Conservation (phyloP, 177 flowering plant species). For the Vitis hybrid region DNA sequence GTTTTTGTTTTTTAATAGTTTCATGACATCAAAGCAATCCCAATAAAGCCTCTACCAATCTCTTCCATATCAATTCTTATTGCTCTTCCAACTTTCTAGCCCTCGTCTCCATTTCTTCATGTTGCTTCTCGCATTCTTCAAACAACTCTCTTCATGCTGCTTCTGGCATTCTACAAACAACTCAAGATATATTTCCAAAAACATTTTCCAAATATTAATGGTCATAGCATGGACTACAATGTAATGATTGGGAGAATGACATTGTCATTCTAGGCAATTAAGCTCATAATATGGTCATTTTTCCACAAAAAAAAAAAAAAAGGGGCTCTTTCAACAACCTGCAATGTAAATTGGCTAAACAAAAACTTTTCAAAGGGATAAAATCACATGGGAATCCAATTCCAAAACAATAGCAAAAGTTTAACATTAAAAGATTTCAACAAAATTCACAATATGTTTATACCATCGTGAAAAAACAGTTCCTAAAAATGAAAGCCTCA, state of each 20-base stretch:
- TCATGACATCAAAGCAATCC: too few relatives aligned
- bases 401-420: too few relatives aligned
- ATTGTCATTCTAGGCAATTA: conserved; percentile 62
- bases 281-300: conserved; percentile 71
- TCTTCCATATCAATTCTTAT: conserved; percentile 59
- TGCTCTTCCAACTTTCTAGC: conserved; percentile 47
- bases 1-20: too few relatives aligned
- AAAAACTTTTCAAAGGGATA: conserved; percentile 1
- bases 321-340: conserved; percentile 82
- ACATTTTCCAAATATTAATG: conserved; percentile 61
- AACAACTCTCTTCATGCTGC: conserved; percentile 42
- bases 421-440: too few relatives aligned
- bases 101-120: conserved; percentile 39
- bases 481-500: too few relatives aligned
- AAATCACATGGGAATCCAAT: not conserved
- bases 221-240: conserved; percentile 73
- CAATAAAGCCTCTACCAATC: conserved; percentile 38
- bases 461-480: too few relatives aligned
- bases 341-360: conserved; percentile 20
- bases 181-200: conserved; percentile 70
- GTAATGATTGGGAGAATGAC: conserved; percentile 58
- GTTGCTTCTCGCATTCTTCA: conserved; percentile 56
- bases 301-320: conserved; percentile 65
- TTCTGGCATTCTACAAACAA: conserved; percentile 64
- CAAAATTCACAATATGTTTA: too few relatives aligned